Evolutionary conservation across 2,329 filamentous ascomycete genomes (phyloP).

Genomic region (Laburnicola sp.): DNA sequence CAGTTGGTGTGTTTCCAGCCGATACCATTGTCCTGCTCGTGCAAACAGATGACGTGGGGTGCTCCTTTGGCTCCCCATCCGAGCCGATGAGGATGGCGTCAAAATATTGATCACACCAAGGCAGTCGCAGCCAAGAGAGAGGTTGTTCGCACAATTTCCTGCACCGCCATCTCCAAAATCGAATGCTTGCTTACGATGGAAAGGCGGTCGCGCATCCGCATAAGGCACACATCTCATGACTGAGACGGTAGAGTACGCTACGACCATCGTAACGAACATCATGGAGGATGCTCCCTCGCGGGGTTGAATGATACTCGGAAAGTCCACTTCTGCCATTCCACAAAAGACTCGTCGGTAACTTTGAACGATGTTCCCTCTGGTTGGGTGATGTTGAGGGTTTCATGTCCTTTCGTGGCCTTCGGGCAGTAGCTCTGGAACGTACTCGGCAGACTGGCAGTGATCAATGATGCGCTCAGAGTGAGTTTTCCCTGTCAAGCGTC

Average conservation of each 20-base stretch:
- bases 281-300: constrained; percentile 70
- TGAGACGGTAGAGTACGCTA: constrained; percentile 62
- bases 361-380: constrained; percentile 69
- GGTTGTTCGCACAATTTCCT: constrained; percentile 68
- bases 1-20: constrained; percentile 73
- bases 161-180: constrained; percentile 72
- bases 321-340: constrained; percentile 54
- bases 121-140: constrained; percentile 69
- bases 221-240: constrained; percentile 69
- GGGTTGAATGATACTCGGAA: constrained; percentile 47
- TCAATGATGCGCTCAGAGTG: constrained; percentile 45
- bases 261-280: constrained; percentile 5
- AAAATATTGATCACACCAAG: constrained; percentile 70
- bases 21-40: constrained; percentile 71
- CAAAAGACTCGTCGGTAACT: constrained; percentile 51
- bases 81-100: constrained; percentile 58
- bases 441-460: constrained; percentile 58
- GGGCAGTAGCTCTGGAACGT: constrained; percentile 48
- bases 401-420: constrained; percentile 47
- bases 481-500: constrained; percentile 45
- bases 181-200: constrained; percentile 55
- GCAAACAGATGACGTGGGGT: constrained; percentile 66
- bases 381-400: constrained; percentile 75
- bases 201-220: constrained; percentile 62
- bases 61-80: constrained; percentile 57